Evolutionary conservation across 2,329 filamentous ascomycete species (phyloP).

Genomic region (Fusarium sacchari): DNA sequence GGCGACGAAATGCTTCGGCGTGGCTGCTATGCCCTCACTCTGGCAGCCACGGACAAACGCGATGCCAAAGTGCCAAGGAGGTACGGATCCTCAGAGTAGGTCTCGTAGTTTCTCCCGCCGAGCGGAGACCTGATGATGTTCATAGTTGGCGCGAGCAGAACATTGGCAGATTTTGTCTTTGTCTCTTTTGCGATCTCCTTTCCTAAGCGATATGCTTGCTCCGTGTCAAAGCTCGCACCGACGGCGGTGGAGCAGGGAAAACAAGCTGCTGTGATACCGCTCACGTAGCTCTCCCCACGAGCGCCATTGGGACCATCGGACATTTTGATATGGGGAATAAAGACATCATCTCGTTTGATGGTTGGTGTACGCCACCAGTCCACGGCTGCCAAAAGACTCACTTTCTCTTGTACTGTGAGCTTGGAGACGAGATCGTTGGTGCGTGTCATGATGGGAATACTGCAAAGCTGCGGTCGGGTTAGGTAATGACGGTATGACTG

Average conservation of each 20-base stretch:
- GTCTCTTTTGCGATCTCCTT: conserved; percentile 3
- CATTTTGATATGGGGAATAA: conserved; percentile 9
- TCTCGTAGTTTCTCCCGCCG: conserved; percentile 8
- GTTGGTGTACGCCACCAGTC: conserved; percentile 15
- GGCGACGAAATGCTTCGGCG: conserved; percentile 10
- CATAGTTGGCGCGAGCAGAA: conserved; percentile 1
- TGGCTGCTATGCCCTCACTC: conserved; percentile 1
- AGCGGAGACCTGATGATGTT: conserved; percentile 11
- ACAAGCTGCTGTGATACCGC: conserved; percentile 7
- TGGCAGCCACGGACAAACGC: conserved; percentile 9
- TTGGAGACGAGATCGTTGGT: not conserved
- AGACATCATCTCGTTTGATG: not conserved
- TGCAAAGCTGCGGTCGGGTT: not conserved
- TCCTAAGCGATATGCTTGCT: not conserved
- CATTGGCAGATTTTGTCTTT: conserved; percentile 3
- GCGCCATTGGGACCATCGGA: conserved; percentile 7
- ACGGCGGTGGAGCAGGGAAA: conserved; percentile 2
- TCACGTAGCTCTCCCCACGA: not conserved
- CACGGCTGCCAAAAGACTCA: not conserved
- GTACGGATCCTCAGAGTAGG: conserved; percentile 6
- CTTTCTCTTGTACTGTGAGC: not conserved
- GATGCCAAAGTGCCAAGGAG: not conserved
- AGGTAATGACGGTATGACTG: not conserved
- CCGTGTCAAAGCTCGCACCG: not conserved
- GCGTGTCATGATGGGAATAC: not conserved